Evolutionary conservation across 176 grass and related monocot genomes (phyloP), one percentile per base, ranked within the genome.

Genomic region (Eleusine indica): DNA sequence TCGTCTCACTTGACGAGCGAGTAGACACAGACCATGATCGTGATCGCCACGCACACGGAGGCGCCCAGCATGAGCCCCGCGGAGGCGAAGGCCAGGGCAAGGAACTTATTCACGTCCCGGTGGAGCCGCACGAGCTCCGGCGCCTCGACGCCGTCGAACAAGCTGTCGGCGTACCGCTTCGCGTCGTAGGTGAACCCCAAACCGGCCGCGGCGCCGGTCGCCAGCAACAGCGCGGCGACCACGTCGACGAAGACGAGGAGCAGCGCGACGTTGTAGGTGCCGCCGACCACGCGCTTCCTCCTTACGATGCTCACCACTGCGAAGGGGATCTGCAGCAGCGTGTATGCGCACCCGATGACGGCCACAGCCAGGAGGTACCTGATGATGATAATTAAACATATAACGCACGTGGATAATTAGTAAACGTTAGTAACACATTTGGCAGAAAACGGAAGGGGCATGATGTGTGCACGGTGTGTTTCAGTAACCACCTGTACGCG

Each of bases 321-420:
- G 5, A 83, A 6, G 0, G 80, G 79, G 8, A 82, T 49, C 11
- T 83, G 73, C n/a, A 87, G n/a, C 35, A 87, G 66, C 7, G 54
- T 78, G 73, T 87, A 87, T 2, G 66, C 80, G 3, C 79, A 83
- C 14, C 86, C 86, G 29, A 83, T 18, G 10, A 42, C 73, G 28
- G 73, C 86, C 5, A 83, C 46, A 19, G 54, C 65, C 30, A 87
- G 22, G 17, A 87, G 11, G 60, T 61, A 61, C 57, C 56, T 52
- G 49, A 52, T 56, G 17, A 56, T 19, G 53, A 56, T 35, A 25
- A 25, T 25, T 25, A 2, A 35, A 35, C 32, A 56, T 4, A 21
- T 17, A 19, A 21, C 16, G 53, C 53, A 56, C 17, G 17, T 18
- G 17, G 8, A 47, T 11, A 47, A 47, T 6, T 43, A 7, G 9